Percentiles rank a stretch among this genome's conserved stretches.
Conservation (phyloP, 106 monocot genomes). For the Dendrobium huoshanense region DNA sequence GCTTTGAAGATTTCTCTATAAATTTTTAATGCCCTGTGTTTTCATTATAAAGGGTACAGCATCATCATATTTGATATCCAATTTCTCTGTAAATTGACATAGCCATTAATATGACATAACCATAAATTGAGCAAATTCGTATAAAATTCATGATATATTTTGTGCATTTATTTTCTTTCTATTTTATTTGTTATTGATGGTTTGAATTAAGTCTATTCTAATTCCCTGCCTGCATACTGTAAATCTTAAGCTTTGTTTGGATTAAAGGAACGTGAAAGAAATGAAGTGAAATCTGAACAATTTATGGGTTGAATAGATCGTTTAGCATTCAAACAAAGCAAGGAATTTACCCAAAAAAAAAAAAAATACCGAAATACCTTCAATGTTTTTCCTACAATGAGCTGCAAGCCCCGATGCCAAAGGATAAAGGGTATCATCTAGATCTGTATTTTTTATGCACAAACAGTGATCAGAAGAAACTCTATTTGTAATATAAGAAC, state of each 20-base stretch:
- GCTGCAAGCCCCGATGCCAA: slow-evolving; percentile 58
- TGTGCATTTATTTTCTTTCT: too few species aligned
- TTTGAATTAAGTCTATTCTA: too few species aligned
- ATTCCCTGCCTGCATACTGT: background rate
- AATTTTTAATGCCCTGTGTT: background rate
- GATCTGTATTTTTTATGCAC: slow-evolving; percentile 31
- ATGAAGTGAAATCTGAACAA: background rate
- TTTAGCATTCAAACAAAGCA: background rate
- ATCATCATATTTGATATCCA: too few species aligned
- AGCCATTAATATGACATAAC: background rate
- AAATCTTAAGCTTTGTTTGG: background rate
- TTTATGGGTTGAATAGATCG: background rate
- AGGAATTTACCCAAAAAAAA: background rate
- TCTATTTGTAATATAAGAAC: background rate
- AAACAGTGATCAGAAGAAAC: background rate
- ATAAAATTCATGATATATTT: too few species aligned
- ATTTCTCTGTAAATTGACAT: background rate
- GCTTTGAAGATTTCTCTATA: too few species aligned
- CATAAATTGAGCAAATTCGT: background rate
- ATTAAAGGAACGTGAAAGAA: background rate
- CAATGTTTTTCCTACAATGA: slow-evolving; percentile 60
- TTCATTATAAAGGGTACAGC: background rate
- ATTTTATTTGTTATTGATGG: too few species aligned
- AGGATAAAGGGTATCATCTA: slow-evolving; percentile 94
- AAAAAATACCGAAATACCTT: slow-evolving; percentile 26